Evolutionary conservation across 805 yeast genomes (phyloP).

Genomic region (Hanseniaspora nectarophila): DNA sequence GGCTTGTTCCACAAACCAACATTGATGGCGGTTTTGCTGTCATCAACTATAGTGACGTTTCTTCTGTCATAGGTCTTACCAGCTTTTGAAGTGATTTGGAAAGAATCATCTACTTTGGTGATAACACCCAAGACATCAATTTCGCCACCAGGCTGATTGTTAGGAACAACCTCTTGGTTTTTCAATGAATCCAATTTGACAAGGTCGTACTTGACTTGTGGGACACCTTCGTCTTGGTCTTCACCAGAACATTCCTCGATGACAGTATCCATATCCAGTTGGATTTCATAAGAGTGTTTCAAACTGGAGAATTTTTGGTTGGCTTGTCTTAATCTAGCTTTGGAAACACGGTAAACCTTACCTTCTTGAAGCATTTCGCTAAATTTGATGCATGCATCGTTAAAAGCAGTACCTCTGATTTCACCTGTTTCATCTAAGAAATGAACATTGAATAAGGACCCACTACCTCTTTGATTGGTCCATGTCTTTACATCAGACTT

Average conservation of each 20-base stretch:
- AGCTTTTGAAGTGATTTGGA: conserved; percentile 75
- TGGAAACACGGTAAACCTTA: conserved; percentile 71
- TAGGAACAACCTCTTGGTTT: conserved; percentile 44
- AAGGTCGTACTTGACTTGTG: conserved; percentile 67
- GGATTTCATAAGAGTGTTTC: conserved; percentile 78
- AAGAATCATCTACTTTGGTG: conserved; percentile 60
- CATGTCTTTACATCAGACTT: conserved; percentile 82
- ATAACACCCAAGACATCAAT: conserved; percentile 84
- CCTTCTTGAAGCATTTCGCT: conserved; percentile 75
- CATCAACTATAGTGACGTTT: conserved; percentile 77
- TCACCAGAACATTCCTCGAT: conserved; percentile 56
- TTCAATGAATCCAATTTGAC: conserved; percentile 56
- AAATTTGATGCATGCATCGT: conserved; percentile 69
- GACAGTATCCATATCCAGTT: conserved; percentile 65
- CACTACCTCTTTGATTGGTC: conserved; percentile 78
- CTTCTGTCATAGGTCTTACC: conserved; percentile 90
- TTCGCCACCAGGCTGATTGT: conserved; percentile 34
- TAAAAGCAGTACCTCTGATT: conserved; percentile 89
- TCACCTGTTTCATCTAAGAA: conserved; percentile 91
- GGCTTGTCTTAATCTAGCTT: conserved; percentile 69
- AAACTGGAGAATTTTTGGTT: conserved; percentile 77
- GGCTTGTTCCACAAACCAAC: conserved; percentile 85
- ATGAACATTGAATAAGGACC: conserved; percentile 78
- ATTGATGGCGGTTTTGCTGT: conserved; percentile 58
- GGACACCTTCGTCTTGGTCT: conserved; percentile 47